phyloP scores from a whole-genome alignment of 2,329 filamentous ascomycete genomes.

The Aureobasidium sp. region DNA sequence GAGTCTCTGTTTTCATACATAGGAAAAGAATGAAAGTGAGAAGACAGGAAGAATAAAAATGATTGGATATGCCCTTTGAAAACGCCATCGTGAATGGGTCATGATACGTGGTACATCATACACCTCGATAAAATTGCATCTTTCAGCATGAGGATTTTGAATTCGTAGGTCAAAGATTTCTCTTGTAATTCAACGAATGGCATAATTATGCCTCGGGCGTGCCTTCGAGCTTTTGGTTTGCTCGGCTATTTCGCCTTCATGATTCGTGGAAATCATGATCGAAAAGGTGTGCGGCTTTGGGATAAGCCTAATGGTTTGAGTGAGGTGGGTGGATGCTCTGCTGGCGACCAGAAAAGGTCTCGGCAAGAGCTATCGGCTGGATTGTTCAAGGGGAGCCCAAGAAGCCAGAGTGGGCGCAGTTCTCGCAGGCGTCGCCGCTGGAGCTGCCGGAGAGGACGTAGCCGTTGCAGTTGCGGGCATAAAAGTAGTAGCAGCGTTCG shows the following conservation, averaged over 20 bases:
- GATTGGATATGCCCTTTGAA: background rate
- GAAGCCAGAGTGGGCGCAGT: conserved; percentile 20
- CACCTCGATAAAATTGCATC: background rate
- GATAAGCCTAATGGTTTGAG: background rate
- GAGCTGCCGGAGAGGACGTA: conserved; percentile 28
- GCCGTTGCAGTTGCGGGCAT: conserved; percentile 30
- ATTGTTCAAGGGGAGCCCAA: conserved; percentile 19
- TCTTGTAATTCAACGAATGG: conserved; percentile 2
- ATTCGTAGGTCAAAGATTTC: background rate
- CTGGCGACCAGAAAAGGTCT: background rate
- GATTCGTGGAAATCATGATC: conserved; percentile 10
- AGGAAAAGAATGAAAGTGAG: background rate
- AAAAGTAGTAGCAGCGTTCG: conserved; percentile 32
- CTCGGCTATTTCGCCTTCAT: conserved; percentile 4
- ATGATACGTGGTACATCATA: background rate
- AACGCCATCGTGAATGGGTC: background rate
- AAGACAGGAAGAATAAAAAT: background rate
- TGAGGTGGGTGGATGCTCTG: background rate
- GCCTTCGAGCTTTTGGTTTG: conserved; percentile 3
- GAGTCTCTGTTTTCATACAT: background rate
- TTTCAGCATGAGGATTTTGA: conserved; percentile 13
- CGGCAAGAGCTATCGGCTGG: background rate
- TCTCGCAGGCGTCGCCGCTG: conserved; percentile 30
- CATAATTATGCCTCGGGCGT: conserved; percentile 4
- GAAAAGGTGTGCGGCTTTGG: background rate